These are phyloP conservation scores for Paecilomyces formosus DNA, from an alignment of 2,329 filamentous ascomycete genomes.

Conservation along the genomic window DNA sequence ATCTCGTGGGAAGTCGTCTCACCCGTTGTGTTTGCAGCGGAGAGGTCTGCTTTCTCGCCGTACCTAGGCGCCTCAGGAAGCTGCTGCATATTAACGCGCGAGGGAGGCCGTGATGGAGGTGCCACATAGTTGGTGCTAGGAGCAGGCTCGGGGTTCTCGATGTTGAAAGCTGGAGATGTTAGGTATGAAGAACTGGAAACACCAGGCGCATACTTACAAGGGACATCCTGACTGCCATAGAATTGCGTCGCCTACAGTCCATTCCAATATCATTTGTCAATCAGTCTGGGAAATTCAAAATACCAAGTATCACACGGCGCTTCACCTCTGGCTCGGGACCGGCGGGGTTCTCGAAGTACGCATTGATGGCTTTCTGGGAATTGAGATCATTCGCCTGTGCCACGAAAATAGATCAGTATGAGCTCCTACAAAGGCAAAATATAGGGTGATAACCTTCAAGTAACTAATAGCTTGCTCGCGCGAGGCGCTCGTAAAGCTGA, in stretches of 20 bases:
- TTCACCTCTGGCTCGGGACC: slow-evolving; percentile 25
- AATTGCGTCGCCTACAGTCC: not conserved
- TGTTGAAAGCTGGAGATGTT: slow-evolving; percentile 25
- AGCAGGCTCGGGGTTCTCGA: slow-evolving; percentile 29
- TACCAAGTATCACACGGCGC: not conserved
- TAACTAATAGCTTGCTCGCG: slow-evolving; percentile 34
- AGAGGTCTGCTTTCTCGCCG: slow-evolving; percentile 16
- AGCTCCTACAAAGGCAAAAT: not conserved
- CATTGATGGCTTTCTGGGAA: slow-evolving; percentile 39
- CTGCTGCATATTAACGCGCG: slow-evolving; percentile 30
- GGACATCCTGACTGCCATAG: slow-evolving; percentile 17
- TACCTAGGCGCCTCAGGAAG: slow-evolving; percentile 11
- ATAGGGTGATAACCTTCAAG: slow-evolving; percentile 25
- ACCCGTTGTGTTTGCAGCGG: slow-evolving; percentile 22
- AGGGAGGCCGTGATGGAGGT: slow-evolving; percentile 42
- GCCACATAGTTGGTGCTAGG: slow-evolving; percentile 26
- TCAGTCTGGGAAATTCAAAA: not conserved
- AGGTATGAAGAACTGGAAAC: slow-evolving; percentile 1
- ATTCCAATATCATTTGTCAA: slow-evolving; percentile 5
- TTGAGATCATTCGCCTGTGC: slow-evolving; percentile 37
- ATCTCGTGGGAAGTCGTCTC: slow-evolving; percentile 6
- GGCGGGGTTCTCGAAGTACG: slow-evolving; percentile 39
- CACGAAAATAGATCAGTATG: not conserved
- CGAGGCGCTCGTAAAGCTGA: slow-evolving; percentile 32
- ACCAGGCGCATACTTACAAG: slow-evolving; percentile 13